Percentiles rank a stretch among this genome's conserved stretches.
These are phyloP conservation scores for Rhizoctonia solani DNA, from an alignment of 1,284 basidiomycete species.

Conservation along the genomic window DNA sequence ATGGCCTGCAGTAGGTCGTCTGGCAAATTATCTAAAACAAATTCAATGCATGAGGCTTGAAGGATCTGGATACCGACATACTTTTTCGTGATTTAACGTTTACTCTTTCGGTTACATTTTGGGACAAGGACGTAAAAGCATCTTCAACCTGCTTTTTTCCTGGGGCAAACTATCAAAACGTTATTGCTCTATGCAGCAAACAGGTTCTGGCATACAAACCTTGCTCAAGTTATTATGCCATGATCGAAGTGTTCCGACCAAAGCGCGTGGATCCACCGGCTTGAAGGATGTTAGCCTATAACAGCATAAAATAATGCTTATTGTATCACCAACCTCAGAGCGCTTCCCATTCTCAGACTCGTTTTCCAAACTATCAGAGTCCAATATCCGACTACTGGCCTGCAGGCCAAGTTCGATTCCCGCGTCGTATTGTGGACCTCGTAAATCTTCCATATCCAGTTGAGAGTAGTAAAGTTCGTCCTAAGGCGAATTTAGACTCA, in stretches of 20 bases:
- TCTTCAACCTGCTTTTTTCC: slow-evolving; percentile 67
- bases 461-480: slow-evolving; percentile 58
- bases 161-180: slow-evolving; percentile 56
- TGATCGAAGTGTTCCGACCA: neutral
- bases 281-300: neutral
- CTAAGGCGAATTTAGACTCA: neutral
- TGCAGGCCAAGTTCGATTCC: slow-evolving; percentile 85
- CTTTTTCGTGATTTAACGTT: slow-evolving; percentile 67
- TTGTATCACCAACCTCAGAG: neutral
- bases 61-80: slow-evolving; percentile 45
- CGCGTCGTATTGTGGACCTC: slow-evolving; percentile 61
- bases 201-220: neutral
- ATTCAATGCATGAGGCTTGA: slow-evolving; percentile 14
- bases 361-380: neutral
- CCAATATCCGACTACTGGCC: slow-evolving; percentile 17
- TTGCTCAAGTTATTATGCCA: slow-evolving; percentile 21
- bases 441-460: slow-evolving; percentile 87
- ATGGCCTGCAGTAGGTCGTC: slow-evolving; percentile 77
- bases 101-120: slow-evolving; percentile 69
- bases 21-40: slow-evolving; percentile 71
- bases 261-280: neutral
- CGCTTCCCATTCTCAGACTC: neutral
- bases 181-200: neutral
- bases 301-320: neutral
- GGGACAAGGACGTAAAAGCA: slow-evolving; percentile 73